Base-by-base conservation (phyloP, 1,139 yeast genomes). In the Geotrichum reessii region DNA sequence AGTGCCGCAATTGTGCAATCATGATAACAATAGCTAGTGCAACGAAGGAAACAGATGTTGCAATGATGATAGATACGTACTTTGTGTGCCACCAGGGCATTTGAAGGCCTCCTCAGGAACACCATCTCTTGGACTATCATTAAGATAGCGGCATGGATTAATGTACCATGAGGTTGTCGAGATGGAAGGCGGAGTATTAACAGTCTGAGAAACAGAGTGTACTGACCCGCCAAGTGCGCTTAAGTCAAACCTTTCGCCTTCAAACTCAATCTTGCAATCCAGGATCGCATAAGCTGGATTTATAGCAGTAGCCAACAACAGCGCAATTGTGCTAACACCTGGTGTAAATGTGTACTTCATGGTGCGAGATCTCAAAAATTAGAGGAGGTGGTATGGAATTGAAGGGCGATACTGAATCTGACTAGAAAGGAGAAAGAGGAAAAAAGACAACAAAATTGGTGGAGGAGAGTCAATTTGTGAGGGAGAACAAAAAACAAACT, bases 101-200 rank as follows among this genome's bases (percentile, higher is more conserved):
- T 70, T 69, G 3, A 75, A 44, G 21, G 47, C 70, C 7, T 68
- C 73, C 40, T 72, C 74, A 1, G 70, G 69, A 17, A 71, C 66
- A 46, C 70, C 66, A 17, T 61, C 52, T 63, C 56, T 22, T 19
- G 46, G 31, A 9, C 31, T 9, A 50, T 65, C 57, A 47, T 66
- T 68, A 28, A 81, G 71, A 12, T 81, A 74, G 52, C 81, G 83
- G 72, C 96, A 89, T 12, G 90, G 77, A 52, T 89, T 86, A 52
- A 91, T 67, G 67, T 78, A 82, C 92, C 96, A 88, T 3, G 82
- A 77, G 46, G 78, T 72, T 55, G 76, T 78, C 1, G 89, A 82
- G 50, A 73, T 75, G 6, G 92, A 80, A 1, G 98, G 98, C 24
- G 97, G 97, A 11, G 97, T 88, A 53, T 79, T 80, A 52, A 71